A percentile compares a stretch with the other conserved stretches of the same genome.
Evolutionary conservation across 148 eudicot genomes (phyloP).

Genomic region (Persicaria tinctoria): DNA sequence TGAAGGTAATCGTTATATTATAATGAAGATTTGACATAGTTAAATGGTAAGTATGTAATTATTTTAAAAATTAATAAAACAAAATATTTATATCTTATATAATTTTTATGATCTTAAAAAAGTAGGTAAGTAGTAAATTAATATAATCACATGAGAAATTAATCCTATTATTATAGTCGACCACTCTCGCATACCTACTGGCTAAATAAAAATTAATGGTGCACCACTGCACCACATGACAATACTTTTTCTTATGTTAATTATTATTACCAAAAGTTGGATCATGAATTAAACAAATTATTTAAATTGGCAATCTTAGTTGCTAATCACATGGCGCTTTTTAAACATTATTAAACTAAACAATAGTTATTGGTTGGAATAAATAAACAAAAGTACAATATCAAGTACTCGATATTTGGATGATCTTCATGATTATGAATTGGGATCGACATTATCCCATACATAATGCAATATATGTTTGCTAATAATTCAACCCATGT

Average conservation of each 20-base stretch:
- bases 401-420: background rate
- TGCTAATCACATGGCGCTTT: conserved; percentile 5
- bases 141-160: background rate
- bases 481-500: background rate
- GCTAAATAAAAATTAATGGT: background rate
- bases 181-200: background rate
- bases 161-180: background rate
- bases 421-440: background rate
- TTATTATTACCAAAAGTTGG: background rate
- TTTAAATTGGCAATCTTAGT: background rate
- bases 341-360: background rate
- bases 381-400: background rate
- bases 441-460: background rate
- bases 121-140: too few relatives aligned
- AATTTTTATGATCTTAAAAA: too few relatives aligned
- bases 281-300: background rate
- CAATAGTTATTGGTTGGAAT: background rate
- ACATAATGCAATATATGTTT: background rate
- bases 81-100: too few relatives aligned
- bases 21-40: too few relatives aligned
- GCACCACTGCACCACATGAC: background rate
- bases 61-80: too few relatives aligned
- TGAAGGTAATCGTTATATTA: too few relatives aligned
- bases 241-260: background rate
- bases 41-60: too few relatives aligned